phyloP scores from a whole-genome alignment of 2,329 filamentous ascomycete species.

The Penicillium sp. region DNA sequence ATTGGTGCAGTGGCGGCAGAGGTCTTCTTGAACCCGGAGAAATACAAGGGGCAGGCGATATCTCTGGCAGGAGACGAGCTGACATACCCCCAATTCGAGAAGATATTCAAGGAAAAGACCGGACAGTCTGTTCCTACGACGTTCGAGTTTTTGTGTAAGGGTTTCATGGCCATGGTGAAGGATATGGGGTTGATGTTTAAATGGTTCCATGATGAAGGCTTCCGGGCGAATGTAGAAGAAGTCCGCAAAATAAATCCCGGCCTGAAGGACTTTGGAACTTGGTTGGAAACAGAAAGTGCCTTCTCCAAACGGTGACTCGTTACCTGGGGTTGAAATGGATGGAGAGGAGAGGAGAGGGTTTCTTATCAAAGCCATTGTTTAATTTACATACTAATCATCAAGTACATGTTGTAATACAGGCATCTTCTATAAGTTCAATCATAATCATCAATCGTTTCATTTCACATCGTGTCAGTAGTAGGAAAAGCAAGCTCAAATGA shows the following conservation, averaged over 20 bases:
- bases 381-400: not conserved
- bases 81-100: constrained; percentile 50
- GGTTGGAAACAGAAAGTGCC: constrained; percentile 10
- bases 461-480: not conserved
- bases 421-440: not conserved
- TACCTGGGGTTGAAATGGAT: not conserved
- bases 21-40: constrained; percentile 51
- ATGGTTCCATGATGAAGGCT: constrained; percentile 5
- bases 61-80: constrained; percentile 59
- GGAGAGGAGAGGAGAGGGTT: not conserved
- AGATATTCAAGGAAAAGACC: constrained; percentile 52
- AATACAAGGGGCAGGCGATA: constrained; percentile 51
- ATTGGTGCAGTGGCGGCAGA: constrained; percentile 58
- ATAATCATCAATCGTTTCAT: constrained; percentile 5
- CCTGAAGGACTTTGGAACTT: constrained; percentile 10
- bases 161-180: constrained; percentile 36
- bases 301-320: constrained; percentile 2
- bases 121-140: constrained; percentile 49
- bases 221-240: constrained; percentile 2
- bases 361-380: not conserved
- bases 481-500: constrained; percentile 36
- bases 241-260: constrained; percentile 8
- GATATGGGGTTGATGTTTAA: not conserved
- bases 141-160: constrained; percentile 46
- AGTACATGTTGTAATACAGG: not conserved